phyloP scores from a whole-genome alignment of 202 grass and related monocot genomes.

The Miscanthus sacchariflorus region DNA sequence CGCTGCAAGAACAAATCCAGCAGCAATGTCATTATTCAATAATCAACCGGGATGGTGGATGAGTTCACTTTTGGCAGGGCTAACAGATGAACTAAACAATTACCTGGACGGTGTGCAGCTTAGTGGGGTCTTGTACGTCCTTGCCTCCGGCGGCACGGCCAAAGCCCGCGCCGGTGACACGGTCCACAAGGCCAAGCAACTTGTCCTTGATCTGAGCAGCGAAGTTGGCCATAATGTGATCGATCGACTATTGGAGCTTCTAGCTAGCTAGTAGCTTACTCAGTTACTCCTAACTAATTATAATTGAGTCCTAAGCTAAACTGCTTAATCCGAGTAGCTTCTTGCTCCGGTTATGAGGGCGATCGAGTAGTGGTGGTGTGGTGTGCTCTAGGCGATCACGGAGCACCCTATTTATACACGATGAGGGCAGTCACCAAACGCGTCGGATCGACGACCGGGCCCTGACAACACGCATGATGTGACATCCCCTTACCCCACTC shows the following conservation, averaged over 20 bases:
- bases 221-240: conserved; percentile 44
- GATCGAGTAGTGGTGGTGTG: background rate
- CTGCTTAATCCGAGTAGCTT: background rate
- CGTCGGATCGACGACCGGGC: background rate
- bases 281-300: background rate
- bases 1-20: conserved; percentile 3
- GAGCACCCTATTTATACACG: conserved; percentile 38
- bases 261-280: background rate
- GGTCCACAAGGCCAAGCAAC: conserved; percentile 35
- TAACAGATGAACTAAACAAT: no score
- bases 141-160: background rate
- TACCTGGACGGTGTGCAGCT: background rate
- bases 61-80: no score
- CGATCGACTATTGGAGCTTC: background rate
- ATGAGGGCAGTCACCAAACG: background rate
- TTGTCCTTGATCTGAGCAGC: conserved; percentile 51
- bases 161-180: conserved; percentile 5
- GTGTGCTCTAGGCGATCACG: background rate
- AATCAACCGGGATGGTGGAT: no score
- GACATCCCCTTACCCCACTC: background rate
- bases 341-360: background rate
- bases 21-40: background rate
- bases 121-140: conserved; percentile 1
- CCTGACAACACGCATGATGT: no score
- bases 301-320: background rate